Evolutionary conservation across 2,329 filamentous ascomycete species (phyloP).

Genomic region (Zymoseptoria ardabiliae): DNA sequence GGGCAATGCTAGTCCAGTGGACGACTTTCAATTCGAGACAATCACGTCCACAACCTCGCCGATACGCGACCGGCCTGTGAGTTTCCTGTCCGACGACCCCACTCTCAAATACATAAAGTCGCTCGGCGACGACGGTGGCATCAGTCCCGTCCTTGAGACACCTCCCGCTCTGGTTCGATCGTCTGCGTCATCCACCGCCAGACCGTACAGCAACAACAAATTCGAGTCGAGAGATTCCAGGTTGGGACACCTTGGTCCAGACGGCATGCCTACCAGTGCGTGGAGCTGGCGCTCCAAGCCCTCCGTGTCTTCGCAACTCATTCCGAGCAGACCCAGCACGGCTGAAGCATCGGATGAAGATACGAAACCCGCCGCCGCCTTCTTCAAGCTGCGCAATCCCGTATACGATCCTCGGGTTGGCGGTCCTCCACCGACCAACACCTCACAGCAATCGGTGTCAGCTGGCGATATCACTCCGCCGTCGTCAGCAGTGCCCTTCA

Average conservation of each 20-base stretch:
- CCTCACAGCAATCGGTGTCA: slow-evolving; percentile 2
- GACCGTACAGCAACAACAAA: slow-evolving; percentile 7
- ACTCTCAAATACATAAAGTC: slow-evolving; percentile 7
- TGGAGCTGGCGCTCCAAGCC: slow-evolving; percentile 3
- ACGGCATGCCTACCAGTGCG: slow-evolving; percentile 25
- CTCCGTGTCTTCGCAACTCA: neutral
- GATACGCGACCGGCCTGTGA: slow-evolving; percentile 12
- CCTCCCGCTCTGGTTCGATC: neutral
- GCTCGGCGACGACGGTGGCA: slow-evolving; percentile 12
- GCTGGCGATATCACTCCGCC: slow-evolving; percentile 7
- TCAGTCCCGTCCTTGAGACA: slow-evolving; percentile 9
- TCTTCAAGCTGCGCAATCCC: slow-evolving; percentile 25
- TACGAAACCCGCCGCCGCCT: neutral
- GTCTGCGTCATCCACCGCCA: slow-evolving; percentile 1
- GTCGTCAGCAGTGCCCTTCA: slow-evolving; percentile 18
- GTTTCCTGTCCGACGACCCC: slow-evolving; percentile 9
- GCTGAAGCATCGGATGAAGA: neutral
- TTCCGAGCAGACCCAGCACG: slow-evolving; percentile 6
- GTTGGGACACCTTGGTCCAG: slow-evolving; percentile 22
- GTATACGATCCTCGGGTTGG: slow-evolving; percentile 19
- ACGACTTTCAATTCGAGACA: neutral
- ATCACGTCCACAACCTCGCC: neutral
- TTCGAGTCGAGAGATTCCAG: slow-evolving; percentile 19
- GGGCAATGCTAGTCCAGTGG: neutral
- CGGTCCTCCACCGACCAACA: slow-evolving; percentile 1